phyloP scores from a whole-genome alignment of 1,284 basidiomycete species.

The Mycena sp. region DNA sequence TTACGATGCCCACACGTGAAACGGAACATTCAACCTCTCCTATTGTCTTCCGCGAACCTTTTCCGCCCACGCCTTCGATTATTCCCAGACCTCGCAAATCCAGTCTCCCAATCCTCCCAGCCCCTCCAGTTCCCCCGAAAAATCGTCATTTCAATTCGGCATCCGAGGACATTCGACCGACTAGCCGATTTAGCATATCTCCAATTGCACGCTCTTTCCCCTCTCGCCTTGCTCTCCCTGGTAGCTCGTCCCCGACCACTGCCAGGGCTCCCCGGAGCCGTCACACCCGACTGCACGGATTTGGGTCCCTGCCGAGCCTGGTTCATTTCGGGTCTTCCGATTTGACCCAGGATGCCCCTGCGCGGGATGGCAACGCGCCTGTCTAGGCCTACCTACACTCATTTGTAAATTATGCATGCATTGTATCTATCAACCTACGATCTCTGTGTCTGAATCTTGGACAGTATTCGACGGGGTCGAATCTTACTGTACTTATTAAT shows the following conservation, averaged over 20 bases:
- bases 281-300: background rate
- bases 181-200: constrained; percentile 23
- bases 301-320: constrained; percentile 11
- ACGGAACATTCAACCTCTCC: constrained; percentile 1
- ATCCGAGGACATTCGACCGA: constrained; percentile 11
- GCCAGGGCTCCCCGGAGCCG: background rate
- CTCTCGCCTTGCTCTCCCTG: constrained; percentile 6
- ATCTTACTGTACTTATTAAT: background rate
- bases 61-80: background rate
- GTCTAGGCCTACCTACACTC: background rate
- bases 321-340: background rate
- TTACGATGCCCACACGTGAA: no score
- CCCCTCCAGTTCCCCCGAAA: background rate
- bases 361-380: background rate
- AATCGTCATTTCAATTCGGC: constrained; percentile 2
- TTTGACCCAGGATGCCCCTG: constrained; percentile 1
- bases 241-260: background rate
- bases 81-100: constrained; percentile 8
- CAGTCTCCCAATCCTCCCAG: background rate
- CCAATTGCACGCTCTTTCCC: constrained; percentile 15
- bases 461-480: background rate
- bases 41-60: background rate
- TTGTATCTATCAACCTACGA: background rate
- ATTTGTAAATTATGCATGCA: background rate
- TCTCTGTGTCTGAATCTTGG: no score